Conservation (phyloP, 371 early-diverging fungal species). For the Rhizomucor miehei region DNA sequence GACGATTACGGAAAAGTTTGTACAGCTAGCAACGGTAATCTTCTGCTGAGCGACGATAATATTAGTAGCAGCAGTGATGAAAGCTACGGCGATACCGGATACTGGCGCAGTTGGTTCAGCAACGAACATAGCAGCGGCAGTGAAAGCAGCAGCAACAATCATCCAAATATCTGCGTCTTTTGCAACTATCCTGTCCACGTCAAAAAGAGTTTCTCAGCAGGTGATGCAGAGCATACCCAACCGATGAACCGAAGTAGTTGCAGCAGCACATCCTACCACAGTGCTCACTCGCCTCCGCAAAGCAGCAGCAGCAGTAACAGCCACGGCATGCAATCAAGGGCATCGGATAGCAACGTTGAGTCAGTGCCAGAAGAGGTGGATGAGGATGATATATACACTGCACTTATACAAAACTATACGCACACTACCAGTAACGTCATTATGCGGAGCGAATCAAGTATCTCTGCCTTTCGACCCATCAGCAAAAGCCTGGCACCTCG, state of each 20-base stretch:
- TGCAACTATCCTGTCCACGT: conserved; percentile 4
- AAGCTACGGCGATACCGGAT: not conserved
- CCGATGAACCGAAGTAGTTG: conserved; percentile 4
- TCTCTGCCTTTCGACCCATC: conserved; percentile 25
- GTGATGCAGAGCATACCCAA: conserved; percentile 7
- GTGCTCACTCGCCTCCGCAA: not conserved
- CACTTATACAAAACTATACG: not conserved
- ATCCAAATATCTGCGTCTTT: conserved; percentile 4
- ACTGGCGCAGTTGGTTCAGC: conserved; percentile 12
- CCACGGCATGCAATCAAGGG: not conserved
- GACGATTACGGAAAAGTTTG: not conserved
- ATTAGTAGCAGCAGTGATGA: not conserved
- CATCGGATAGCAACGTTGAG: not conserved
- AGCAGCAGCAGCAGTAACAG: not conserved
- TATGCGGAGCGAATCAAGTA: conserved; percentile 18
- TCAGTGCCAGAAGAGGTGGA: conserved; percentile 8
- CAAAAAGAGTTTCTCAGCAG: conserved; percentile 9
- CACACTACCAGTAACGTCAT: conserved; percentile 1
- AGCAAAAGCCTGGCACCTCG: conserved; percentile 22
- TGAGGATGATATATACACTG: conserved; percentile 13
- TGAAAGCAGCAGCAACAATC: not conserved
- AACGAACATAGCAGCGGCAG: not conserved
- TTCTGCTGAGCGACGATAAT: not conserved
- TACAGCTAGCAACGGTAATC: conserved; percentile 1
- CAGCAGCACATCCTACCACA: conserved; percentile 4